phyloP scores from a whole-genome alignment of 805 yeast genomes.

The Millerozyma acaciae region DNA sequence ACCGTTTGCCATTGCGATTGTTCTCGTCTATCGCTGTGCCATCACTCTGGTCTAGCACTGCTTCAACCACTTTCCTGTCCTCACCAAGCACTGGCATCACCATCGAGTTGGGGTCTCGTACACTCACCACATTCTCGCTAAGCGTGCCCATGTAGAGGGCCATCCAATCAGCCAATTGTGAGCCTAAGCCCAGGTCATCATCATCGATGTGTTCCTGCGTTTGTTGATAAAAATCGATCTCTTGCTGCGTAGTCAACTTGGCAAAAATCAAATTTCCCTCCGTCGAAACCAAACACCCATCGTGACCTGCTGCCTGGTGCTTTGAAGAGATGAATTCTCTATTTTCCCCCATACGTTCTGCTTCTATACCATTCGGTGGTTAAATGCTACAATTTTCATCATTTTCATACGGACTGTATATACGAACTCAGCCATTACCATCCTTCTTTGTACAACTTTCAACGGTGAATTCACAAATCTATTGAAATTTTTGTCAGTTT shows the following conservation, averaged over 20 bases:
- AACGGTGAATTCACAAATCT: slow-evolving; percentile 1
- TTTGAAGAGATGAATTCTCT: slow-evolving; percentile 10
- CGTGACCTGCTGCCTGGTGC: slow-evolving; percentile 95
- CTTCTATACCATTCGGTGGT: no score
- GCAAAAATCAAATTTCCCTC: slow-evolving; percentile 65
- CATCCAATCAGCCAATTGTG: slow-evolving; percentile 49
- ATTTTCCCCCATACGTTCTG: not conserved
- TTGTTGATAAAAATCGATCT: slow-evolving; percentile 67
- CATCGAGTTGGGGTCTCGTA: slow-evolving; percentile 2
- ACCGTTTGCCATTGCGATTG: slow-evolving; percentile 19
- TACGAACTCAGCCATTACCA: slow-evolving; percentile 3
- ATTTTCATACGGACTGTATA: slow-evolving; percentile 1
- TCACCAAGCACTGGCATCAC: slow-evolving; percentile 4
- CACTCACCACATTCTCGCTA: slow-evolving; percentile 33
- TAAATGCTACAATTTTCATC: no score
- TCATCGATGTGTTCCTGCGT: slow-evolving; percentile 15
- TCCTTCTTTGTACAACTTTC: slow-evolving; percentile 2
- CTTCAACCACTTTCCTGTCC: slow-evolving; percentile 9
- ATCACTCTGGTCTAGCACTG: not conserved
- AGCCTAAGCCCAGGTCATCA: slow-evolving; percentile 24
- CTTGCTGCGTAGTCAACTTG: slow-evolving; percentile 63
- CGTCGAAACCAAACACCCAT: slow-evolving; percentile 60
- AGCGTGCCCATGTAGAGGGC: slow-evolving; percentile 65
- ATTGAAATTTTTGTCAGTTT: not conserved
- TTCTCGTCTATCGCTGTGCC: not conserved